Conservation (phyloP, 1,139 yeast genomes). For the Candida pseudocylindracea region DNA sequence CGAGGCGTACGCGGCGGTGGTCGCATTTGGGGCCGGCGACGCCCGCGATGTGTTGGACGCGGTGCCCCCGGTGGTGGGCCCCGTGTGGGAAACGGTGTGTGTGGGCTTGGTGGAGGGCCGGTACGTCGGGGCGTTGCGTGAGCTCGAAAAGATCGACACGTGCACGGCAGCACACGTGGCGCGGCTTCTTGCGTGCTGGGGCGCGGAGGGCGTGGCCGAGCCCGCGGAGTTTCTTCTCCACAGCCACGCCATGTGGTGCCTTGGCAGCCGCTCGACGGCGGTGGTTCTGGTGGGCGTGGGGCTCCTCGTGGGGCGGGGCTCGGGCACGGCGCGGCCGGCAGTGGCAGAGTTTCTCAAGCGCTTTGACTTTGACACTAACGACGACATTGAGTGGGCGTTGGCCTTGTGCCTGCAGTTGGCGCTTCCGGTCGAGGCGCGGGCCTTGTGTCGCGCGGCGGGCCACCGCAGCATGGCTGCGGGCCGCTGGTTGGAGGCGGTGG, state of each 20-base stretch:
- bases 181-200: not conserved
- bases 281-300: slow-evolving; percentile 54
- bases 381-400: slow-evolving; percentile 65
- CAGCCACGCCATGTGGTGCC: slow-evolving; percentile 34
- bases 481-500: slow-evolving; percentile 39
- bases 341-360: slow-evolving; percentile 38
- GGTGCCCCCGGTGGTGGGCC: too few species aligned
- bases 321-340: slow-evolving; percentile 3
- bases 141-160: too few species aligned
- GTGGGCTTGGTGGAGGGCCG: too few species aligned
- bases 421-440: slow-evolving; percentile 28
- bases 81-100: too few species aligned
- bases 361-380: slow-evolving; percentile 37
- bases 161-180: not conserved
- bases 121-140: too few species aligned
- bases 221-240: slow-evolving; percentile 33
- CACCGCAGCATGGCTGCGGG: slow-evolving; percentile 17
- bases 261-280: slow-evolving; percentile 15
- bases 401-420: slow-evolving; percentile 25
- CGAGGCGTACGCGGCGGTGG: slow-evolving; percentile 38
- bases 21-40: too few species aligned
- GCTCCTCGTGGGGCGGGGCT: slow-evolving; percentile 10
- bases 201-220: slow-evolving; percentile 3
- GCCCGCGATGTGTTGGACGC: too few species aligned
- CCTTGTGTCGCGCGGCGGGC: slow-evolving; percentile 21